phyloP scores from a whole-genome alignment of 176 grass and related monocot genomes.

The Oryza brachyantha region DNA sequence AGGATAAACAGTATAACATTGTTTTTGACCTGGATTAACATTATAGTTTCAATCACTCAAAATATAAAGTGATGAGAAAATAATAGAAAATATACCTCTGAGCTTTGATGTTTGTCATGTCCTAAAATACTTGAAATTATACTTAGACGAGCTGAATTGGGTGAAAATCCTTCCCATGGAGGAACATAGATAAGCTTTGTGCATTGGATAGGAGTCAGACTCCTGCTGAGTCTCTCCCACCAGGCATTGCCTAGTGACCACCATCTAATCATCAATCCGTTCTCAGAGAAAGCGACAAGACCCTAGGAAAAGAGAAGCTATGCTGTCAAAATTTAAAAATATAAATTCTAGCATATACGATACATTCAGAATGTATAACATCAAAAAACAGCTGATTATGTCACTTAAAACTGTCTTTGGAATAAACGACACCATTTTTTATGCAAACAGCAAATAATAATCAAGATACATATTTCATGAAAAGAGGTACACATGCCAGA shows the following conservation, averaged over 20 bases:
- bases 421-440: neutral
- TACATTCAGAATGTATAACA: conserved; percentile 5
- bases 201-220: conserved; percentile 81
- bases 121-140: conserved; percentile 71
- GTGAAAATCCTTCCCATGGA: conserved; percentile 97
- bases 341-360: neutral
- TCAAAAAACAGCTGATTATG: conserved; percentile 9
- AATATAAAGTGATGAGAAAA: conserved; percentile 18
- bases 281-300: conserved; percentile 92
- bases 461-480: neutral
- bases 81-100: conserved; percentile 50
- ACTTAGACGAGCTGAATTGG: conserved; percentile 84
- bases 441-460: neutral
- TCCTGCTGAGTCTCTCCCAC: conserved; percentile 98
- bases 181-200: conserved; percentile 97
- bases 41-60: neutral
- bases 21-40: neutral
- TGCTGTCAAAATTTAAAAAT: conserved; percentile 16
- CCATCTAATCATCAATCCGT: conserved; percentile 99
- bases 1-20: neutral
- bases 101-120: conserved; percentile 55
- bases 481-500: neutral
- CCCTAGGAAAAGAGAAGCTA: conserved; percentile 43
- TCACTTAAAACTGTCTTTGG: neutral
- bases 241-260: conserved; percentile 92